Evolutionary conservation across 108 stramenopile species (phyloP).

Genomic region (Cyclotella distinguenda): DNA sequence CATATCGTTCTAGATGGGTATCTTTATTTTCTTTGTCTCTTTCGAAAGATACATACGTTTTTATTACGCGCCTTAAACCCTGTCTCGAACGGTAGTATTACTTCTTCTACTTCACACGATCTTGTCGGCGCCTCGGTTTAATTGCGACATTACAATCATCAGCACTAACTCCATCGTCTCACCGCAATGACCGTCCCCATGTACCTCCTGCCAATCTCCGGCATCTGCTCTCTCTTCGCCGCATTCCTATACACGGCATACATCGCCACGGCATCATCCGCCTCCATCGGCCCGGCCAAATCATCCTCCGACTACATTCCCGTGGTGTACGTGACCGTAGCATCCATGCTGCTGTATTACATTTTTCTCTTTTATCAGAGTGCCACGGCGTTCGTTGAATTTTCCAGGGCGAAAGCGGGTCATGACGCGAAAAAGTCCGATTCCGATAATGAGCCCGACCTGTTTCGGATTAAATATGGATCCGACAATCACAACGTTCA

Average conservation of each 20-base stretch:
- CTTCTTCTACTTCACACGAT: too few species aligned
- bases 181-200: not conserved
- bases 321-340: constrained; percentile 9
- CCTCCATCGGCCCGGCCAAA: constrained; percentile 2
- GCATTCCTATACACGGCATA: not conserved
- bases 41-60: too few species aligned
- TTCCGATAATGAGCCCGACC: not conserved
- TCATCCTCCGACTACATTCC: constrained; percentile 2
- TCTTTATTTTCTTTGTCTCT: too few species aligned
- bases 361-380: constrained; percentile 21
- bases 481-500: constrained; percentile 12
- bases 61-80: too few species aligned
- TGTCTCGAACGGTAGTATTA: too few species aligned
- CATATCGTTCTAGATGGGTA: too few species aligned
- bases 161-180: not conserved
- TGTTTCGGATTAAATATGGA: constrained; percentile 15
- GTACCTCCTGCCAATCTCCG: not conserved
- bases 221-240: not conserved
- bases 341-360: constrained; percentile 20
- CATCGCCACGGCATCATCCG: not conserved
- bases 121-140: too few species aligned
- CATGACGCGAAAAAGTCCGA: constrained; percentile 3
- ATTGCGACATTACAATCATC: not conserved
- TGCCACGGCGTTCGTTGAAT: constrained; percentile 8
- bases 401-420: not conserved